phyloP scores from a whole-genome alignment of 768 basidiomycete genomes.

The Amanita pseudoporphyria region DNA sequence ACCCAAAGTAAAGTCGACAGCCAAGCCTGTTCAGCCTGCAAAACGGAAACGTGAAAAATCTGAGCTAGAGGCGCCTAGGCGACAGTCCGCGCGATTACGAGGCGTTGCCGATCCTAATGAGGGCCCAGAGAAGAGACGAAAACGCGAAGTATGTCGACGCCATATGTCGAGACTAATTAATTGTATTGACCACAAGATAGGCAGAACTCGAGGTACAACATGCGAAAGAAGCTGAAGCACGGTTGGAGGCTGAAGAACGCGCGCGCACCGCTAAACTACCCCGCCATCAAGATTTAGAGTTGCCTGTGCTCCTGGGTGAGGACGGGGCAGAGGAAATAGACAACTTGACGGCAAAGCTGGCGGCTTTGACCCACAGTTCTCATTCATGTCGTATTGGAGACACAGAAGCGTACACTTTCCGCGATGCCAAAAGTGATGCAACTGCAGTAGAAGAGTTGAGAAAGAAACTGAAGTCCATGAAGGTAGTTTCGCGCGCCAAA shows the following conservation, averaged over 20 bases:
- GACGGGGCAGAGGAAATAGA: conserved; percentile 38
- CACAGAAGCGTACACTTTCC: conserved; percentile 44
- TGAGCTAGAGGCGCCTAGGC: conserved; percentile 40
- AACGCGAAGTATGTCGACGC: conserved; percentile 45
- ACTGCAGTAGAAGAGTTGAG: conserved; percentile 44
- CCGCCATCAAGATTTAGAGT: conserved; percentile 55
- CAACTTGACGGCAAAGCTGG: conserved; percentile 36
- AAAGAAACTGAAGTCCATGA: conserved; percentile 43
- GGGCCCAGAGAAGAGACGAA: conserved; percentile 49
- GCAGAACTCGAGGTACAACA: conserved; percentile 41
- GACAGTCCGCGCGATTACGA: conserved; percentile 60
- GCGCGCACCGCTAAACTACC: conserved; percentile 57
- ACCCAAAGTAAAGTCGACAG: conserved; percentile 25
- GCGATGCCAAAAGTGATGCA: conserved; percentile 35
- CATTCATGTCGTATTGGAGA: conserved; percentile 31
- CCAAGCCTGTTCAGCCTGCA: conserved; percentile 53
- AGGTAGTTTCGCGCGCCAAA: conserved; percentile 70
- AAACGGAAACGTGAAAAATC: conserved; percentile 45
- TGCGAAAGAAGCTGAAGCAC: conserved; percentile 51
- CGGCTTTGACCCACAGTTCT: conserved; percentile 24
- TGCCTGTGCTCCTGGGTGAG: conserved; percentile 44
- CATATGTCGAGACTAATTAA: neutral
- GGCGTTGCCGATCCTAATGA: conserved; percentile 45
- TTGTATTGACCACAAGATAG: conserved; percentile 16
- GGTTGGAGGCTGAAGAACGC: conserved; percentile 50